phyloP scores from a whole-genome alignment of 805 yeast species.

The Candida arabinofermentans region DNA sequence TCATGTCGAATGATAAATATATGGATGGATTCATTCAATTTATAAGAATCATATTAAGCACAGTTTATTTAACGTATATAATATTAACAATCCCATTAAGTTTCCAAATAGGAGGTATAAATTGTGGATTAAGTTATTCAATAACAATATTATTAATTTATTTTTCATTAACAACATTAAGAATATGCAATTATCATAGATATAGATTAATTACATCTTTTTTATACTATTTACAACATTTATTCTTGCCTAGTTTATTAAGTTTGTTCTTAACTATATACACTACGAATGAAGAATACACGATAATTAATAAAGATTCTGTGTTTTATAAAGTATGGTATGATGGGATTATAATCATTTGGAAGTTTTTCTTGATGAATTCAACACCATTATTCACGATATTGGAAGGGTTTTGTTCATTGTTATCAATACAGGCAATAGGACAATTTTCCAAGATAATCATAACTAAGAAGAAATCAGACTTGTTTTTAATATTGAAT shows the following conservation, averaged over 20 bases:
- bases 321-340: constrained; percentile 29
- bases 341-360: constrained; percentile 47
- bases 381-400: constrained; percentile 88
- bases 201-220: constrained; percentile 41
- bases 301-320: constrained; percentile 12
- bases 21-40: constrained; percentile 17
- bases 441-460: constrained; percentile 80
- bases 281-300: constrained; percentile 30
- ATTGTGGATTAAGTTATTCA: constrained; percentile 84
- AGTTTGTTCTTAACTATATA: constrained; percentile 62
- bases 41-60: constrained; percentile 41
- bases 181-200: constrained; percentile 48
- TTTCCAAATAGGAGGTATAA: constrained; percentile 88
- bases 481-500: constrained; percentile 73
- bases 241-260: constrained; percentile 75
- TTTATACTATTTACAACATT: constrained; percentile 76
- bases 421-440: constrained; percentile 85
- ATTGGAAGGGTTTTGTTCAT: constrained; percentile 89
- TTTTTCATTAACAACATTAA: constrained; percentile 66
- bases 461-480: constrained; percentile 60
- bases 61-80: constrained; percentile 62
- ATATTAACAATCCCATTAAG: constrained; percentile 86
- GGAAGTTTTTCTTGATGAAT: constrained; percentile 70
- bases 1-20: too few relatives aligned
- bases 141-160: constrained; percentile 68